These are phyloP conservation scores for Xylariales sp. DNA, from an alignment of 2,329 filamentous ascomycete species.

Conservation along the genomic window DNA sequence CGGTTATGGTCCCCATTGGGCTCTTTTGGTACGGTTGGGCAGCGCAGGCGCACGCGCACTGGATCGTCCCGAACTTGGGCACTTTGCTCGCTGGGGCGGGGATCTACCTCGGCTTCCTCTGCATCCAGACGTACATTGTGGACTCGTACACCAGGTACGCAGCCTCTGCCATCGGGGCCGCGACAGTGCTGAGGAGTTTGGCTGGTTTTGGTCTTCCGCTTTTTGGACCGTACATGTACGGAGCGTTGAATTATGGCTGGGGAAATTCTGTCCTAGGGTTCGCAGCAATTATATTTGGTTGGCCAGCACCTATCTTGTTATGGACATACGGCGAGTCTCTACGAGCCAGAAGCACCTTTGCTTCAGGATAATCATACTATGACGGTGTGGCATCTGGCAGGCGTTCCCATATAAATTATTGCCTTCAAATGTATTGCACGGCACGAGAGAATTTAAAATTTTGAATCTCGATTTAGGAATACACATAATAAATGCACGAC, in stretches of 20 bases:
- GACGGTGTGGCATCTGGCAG: no score
- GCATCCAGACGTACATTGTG: conserved; percentile 16
- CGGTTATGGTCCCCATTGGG: conserved; percentile 20
- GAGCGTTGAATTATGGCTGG: conserved; percentile 33
- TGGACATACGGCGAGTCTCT: conserved; percentile 38
- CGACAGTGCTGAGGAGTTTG: conserved; percentile 28
- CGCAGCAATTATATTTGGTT: conserved; percentile 32
- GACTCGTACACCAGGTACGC: neutral
- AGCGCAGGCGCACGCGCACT: conserved; percentile 31
- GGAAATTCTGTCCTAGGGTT: conserved; percentile 38
- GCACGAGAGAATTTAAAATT: no score
- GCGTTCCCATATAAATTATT: no score
- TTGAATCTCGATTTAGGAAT: no score
- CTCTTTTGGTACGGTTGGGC: conserved; percentile 31
- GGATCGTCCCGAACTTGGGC: conserved; percentile 49
- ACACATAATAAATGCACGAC: no score
- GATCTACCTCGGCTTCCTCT: conserved; percentile 28
- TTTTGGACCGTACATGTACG: conserved; percentile 38
- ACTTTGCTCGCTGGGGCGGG: conserved; percentile 29
- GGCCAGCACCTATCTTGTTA: conserved; percentile 37
- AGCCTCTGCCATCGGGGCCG: neutral
- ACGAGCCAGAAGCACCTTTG: conserved; percentile 17
- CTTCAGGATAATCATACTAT: conserved; percentile 7
- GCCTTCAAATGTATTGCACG: no score
- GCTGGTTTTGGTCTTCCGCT: conserved; percentile 45